phyloP scores from a whole-genome alignment of 1,139 yeast genomes.

The Pichia sp. region DNA sequence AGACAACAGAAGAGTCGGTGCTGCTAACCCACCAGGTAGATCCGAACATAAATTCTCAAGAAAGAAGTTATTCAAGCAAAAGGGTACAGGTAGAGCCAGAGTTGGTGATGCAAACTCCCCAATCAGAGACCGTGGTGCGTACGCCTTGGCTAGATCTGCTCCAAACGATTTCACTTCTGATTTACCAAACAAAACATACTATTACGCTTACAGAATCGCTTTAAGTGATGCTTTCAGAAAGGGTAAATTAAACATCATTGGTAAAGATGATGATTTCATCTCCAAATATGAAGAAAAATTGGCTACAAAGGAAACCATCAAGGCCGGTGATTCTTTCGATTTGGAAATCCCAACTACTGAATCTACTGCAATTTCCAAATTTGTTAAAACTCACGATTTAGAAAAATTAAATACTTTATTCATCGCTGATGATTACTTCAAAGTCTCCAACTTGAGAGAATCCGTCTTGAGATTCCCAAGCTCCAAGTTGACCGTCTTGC shows the following conservation, averaged over 20 bases:
- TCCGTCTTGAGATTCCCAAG: constrained; percentile 46
- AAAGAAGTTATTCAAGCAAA: constrained; percentile 81
- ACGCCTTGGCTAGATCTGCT: constrained; percentile 87
- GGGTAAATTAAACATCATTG: constrained; percentile 72
- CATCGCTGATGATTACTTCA: constrained; percentile 53
- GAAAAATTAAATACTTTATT: constrained; percentile 61
- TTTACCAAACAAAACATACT: constrained; percentile 74
- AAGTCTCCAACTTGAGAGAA: constrained; percentile 46
- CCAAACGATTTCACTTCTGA: constrained; percentile 88
- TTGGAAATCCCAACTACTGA: constrained; percentile 30
- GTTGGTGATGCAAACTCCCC: constrained; percentile 97
- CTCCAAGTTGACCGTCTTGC: constrained; percentile 59
- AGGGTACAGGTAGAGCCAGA: constrained; percentile 95
- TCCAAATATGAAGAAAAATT: constrained; percentile 13
- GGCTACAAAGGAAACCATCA: constrained; percentile 15
- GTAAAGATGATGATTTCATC: constrained; percentile 41
- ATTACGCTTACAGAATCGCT: constrained; percentile 76
- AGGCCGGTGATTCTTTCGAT: constrained; percentile 26
- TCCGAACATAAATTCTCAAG: constrained; percentile 86
- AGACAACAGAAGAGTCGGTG: constrained; percentile 85
- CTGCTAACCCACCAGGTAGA: constrained; percentile 83
- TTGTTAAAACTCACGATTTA: constrained; percentile 57
- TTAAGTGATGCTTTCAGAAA: constrained; percentile 74
- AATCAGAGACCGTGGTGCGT: constrained; percentile 83
- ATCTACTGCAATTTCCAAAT: constrained; percentile 49